Evolutionary conservation across 2,329 filamentous ascomycete species (phyloP), one percentile per base, ranked within the genome.

Genomic region (Dothidotthia symphoricarpi): DNA sequence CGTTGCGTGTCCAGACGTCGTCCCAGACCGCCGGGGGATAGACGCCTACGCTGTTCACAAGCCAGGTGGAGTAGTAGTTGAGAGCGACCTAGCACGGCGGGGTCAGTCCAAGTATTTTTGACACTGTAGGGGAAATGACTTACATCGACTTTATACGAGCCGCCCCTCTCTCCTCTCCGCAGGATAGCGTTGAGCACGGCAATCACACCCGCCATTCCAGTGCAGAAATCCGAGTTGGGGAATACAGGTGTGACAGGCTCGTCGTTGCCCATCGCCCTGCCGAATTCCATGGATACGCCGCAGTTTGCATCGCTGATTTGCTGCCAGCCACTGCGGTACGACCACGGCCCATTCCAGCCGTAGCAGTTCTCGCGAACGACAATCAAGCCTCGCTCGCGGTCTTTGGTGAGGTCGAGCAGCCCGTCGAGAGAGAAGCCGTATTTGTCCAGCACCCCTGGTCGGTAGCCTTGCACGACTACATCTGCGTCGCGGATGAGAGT

Each of bases 281-380:
- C 74, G 45, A 70, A 76, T 17, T 63, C 69, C 37, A 67, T 61
- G 0, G 72, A 75, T 0, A 76, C 68, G 17, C 75, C 74, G 36
- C 51, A 55, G 36, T 53, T 57, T 3, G 71, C 69, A 50, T 78
- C 74, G 19, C 66, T 69, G 37, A 78, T 76, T 50, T 76, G 74
- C 56, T 78, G 75, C 75, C 75, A 78, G 1, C 75, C 75, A 25
- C 63, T 70, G 3, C 75, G 59, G 19, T 69, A 57, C 7, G 60
- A 55, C 69, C 70, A 74, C 0, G 71, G 70, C 0, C 75, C 75
- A 33, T 75, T 49, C 65, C 69, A 77, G 0, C 76, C 75, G 43
- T 76, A 79, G 51, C 74, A 77, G 46, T 78, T 77, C 58, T 77
- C 75, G 3, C 70, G 59, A 3, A 73, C 69, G 29, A 75, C 69